Conservation (phyloP, 495 filamentous ascomycete species). For the Aspergillus sclerotiicarbonarius region DNA sequence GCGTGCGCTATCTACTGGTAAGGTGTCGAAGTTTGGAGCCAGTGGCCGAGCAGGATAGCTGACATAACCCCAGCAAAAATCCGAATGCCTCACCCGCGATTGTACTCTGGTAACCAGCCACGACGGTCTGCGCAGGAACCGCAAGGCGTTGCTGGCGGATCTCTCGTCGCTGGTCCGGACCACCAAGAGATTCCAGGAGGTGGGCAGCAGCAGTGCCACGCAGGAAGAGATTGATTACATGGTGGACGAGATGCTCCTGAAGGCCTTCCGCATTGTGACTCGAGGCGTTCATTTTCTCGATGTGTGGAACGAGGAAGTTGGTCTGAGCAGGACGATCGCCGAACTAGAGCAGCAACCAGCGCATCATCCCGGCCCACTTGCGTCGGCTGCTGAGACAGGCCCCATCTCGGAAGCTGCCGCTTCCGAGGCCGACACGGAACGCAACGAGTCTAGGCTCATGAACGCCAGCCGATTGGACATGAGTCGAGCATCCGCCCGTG, state of each 20-base stretch:
- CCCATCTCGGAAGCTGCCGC: constrained; percentile 12
- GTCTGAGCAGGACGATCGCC: constrained; percentile 59
- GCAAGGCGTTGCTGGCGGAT: constrained; percentile 85
- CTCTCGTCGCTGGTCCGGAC: constrained; percentile 85
- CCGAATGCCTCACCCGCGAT: constrained; percentile 82
- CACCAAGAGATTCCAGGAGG: constrained; percentile 75
- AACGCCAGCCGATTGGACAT: constrained; percentile 39
- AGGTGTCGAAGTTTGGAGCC: constrained; percentile 29
- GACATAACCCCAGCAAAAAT: constrained; percentile 63
- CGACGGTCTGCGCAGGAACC: constrained; percentile 72
- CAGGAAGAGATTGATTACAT: constrained; percentile 68
- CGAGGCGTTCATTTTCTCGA: constrained; percentile 92
- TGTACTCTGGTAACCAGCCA: constrained; percentile 68
- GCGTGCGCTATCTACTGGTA: constrained; percentile 87
- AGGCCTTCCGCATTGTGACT: constrained; percentile 91
- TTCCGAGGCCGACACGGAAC: constrained; percentile 27
- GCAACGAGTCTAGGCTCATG: constrained; percentile 36
- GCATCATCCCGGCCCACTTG: constrained; percentile 57
- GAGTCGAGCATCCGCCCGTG: constrained; percentile 39
- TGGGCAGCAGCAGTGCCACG: constrained; percentile 45
- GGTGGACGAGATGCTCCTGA: constrained; percentile 87
- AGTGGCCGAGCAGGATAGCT: background rate
- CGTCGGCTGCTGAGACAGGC: constrained; percentile 64
- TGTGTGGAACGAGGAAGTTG: constrained; percentile 73
- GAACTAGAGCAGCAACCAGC: constrained; percentile 50